These are phyloP conservation scores for Linum tenue DNA, from an alignment of 345 rosid species.

Conservation along the genomic window DNA sequence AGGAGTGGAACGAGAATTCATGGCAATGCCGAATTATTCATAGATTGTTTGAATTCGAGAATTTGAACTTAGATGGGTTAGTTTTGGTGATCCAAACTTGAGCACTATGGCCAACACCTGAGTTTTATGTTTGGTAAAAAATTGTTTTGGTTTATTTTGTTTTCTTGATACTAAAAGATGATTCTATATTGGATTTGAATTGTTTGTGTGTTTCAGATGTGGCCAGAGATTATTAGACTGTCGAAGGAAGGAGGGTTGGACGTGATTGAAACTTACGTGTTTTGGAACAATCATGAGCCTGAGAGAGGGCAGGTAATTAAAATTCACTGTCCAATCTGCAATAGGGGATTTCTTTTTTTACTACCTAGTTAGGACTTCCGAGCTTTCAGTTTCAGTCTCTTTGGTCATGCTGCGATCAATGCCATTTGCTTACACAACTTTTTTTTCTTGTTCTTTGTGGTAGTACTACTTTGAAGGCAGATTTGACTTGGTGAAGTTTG, in stretches of 20 bases:
- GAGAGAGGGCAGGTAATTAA: constrained; percentile 43
- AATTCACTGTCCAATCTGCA: neutral
- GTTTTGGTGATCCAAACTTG: too few species aligned
- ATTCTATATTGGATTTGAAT: too few species aligned
- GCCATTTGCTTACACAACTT: neutral
- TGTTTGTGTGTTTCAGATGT: constrained; percentile 29
- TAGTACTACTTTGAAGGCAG: constrained; percentile 59
- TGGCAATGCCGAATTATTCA: too few species aligned
- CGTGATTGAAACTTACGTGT: constrained; percentile 56
- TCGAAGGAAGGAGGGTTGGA: constrained; percentile 59
- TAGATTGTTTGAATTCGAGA: too few species aligned
- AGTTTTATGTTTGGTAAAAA: too few species aligned
- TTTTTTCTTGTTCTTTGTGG: constrained; percentile 3
- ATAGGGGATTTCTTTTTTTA: neutral
- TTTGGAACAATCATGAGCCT: constrained; percentile 65
- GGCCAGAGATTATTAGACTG: constrained; percentile 55
- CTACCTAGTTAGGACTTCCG: too few species aligned
- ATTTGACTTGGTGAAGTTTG: constrained; percentile 52
- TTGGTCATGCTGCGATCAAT: neutral
- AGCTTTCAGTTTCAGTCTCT: neutral
- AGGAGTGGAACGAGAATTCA: too few species aligned
- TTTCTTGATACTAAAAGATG: neutral
- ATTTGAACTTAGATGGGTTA: too few species aligned
- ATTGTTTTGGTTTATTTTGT: neutral
- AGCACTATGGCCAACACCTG: too few species aligned